Evolutionary conservation across 345 rosid genomes (phyloP).

Genomic region (Aquilaria yunnanensis): DNA sequence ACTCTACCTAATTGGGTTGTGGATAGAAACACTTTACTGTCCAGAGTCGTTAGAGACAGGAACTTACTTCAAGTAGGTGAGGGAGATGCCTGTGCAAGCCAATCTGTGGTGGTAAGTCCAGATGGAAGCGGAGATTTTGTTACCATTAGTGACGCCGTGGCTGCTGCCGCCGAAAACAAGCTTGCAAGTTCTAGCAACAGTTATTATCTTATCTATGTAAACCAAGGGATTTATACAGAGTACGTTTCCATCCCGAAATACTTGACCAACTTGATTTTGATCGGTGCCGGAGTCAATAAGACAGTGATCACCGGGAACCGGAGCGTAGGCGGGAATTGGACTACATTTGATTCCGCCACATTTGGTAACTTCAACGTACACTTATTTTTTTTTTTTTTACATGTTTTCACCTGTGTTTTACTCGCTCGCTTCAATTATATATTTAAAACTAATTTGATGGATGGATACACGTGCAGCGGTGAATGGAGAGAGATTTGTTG

Average conservation of each 20-base stretch:
- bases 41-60: not conserved
- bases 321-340: constrained; percentile 37
- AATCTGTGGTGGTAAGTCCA: constrained; percentile 27
- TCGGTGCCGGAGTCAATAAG: constrained; percentile 43
- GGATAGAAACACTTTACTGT: constrained; percentile 11
- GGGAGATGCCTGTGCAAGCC: constrained; percentile 6
- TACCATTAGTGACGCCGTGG: constrained; percentile 40
- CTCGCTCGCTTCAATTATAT: not conserved
- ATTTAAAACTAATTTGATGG: not conserved
- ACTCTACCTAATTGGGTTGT: not conserved
- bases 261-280: constrained; percentile 40
- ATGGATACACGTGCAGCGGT: constrained; percentile 31
- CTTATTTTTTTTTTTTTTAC: not conserved
- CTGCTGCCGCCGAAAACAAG: constrained; percentile 36
- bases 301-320: constrained; percentile 53
- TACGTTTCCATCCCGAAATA: constrained; percentile 34
- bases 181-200: constrained; percentile 6
- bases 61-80: constrained; percentile 3
- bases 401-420: not conserved
- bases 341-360: constrained; percentile 52
- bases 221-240: constrained; percentile 41
- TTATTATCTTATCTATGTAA: constrained; percentile 40
- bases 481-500: constrained; percentile 40
- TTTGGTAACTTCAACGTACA: constrained; percentile 26
- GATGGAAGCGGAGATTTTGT: constrained; percentile 32